Percentiles rank a stretch among this genome's conserved stretches.
Evolutionary conservation across 2,329 filamentous ascomycete genomes (phyloP).

Genomic region (Colletotrichum agaves): DNA sequence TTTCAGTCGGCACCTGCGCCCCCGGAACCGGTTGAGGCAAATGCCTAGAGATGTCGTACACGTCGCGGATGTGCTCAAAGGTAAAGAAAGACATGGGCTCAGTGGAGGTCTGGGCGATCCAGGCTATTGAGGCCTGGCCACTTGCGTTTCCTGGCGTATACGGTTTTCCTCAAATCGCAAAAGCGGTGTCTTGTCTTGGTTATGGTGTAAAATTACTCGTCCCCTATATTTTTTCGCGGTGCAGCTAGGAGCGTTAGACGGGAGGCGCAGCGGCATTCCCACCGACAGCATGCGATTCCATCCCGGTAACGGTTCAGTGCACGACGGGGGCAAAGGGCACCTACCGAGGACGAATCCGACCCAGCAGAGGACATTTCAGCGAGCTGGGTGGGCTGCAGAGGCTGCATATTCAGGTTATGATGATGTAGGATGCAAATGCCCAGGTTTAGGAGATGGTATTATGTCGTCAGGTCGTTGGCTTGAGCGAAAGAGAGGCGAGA

Average conservation of each 20-base stretch:
- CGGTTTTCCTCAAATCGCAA: conserved; percentile 34
- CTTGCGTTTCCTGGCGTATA: conserved; percentile 39
- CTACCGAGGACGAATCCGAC: conserved; percentile 18
- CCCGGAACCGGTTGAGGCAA: conserved; percentile 50
- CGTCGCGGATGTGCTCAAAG: conserved; percentile 13
- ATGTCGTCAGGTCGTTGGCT: conserved; percentile 22
- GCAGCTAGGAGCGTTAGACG: conserved; percentile 27
- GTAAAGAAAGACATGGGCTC: conserved; percentile 30
- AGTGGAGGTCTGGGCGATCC: conserved; percentile 10
- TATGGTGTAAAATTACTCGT: conserved; percentile 38
- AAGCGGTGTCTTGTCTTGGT: conserved; percentile 32
- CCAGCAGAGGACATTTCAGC: conserved; percentile 1
- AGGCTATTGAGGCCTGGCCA: conserved; percentile 20
- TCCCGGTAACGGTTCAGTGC: conserved; percentile 30
- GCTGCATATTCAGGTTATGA: conserved; percentile 28
- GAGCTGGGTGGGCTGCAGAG: conserved; percentile 12
- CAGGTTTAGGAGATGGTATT: conserved; percentile 14
- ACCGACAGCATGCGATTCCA: conserved; percentile 12
- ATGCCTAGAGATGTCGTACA: conserved; percentile 44
- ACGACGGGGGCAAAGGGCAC: conserved; percentile 22
- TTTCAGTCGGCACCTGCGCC: conserved; percentile 42
- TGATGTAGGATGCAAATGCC: conserved; percentile 31
- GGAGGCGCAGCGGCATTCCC: conserved; percentile 18
- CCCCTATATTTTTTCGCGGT: conserved; percentile 2
- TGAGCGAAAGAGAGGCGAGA: conserved; percentile 20